Evolutionary conservation across 108 stramenopile species (phyloP), one percentile per base, ranked within the genome.

Genomic region (Bacterosira constricta): DNA sequence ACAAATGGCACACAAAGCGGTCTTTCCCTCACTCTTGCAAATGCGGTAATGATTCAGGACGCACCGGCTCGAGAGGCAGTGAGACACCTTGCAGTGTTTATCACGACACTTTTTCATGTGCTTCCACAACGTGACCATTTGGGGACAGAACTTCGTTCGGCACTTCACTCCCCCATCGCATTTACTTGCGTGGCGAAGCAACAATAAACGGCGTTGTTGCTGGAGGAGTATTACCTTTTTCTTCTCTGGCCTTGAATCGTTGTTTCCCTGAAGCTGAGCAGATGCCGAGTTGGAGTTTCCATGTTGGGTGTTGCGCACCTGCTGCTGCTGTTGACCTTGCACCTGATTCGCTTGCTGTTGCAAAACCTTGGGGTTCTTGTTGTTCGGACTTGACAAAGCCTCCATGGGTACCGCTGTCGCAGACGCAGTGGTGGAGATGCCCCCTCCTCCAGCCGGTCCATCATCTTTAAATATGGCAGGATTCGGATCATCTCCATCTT

Each of bases 61-160:
- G 58, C 91, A 92, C 9, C 91, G 77, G 65, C 86, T 89, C 25
- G 85, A 86, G 23, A 89, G 49, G 52, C 91, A 92, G 50, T 92
- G 91, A 5, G 85, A 70, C 15, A 86, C 87, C 58, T 71, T 77
- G 65, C 91, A 92, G 54, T 84, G 79, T 74, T 88, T 89, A 64
- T 86, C 87, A 6, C 88, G 80, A 60, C 91, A 92, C 44, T 70
- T 81, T 62, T 86, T 88, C 85, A 92, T 86, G 56, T 92, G 91
- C 55, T 86, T 82, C 91, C 91, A 92, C 3, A 89, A 63, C 31
- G 82, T 77, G 17, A 83, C 80, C 91, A 92, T 89, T 63, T 92
- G 87, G 11, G 80, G 66, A 56, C 91, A 92, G 51, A 85, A 89
- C 63, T 79, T 88, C 0, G 79, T 84, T 11, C 57, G 75, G 61